These are phyloP conservation scores for Russula lepida DNA, from an alignment of 768 basidiomycete species.

Conservation along the genomic window DNA sequence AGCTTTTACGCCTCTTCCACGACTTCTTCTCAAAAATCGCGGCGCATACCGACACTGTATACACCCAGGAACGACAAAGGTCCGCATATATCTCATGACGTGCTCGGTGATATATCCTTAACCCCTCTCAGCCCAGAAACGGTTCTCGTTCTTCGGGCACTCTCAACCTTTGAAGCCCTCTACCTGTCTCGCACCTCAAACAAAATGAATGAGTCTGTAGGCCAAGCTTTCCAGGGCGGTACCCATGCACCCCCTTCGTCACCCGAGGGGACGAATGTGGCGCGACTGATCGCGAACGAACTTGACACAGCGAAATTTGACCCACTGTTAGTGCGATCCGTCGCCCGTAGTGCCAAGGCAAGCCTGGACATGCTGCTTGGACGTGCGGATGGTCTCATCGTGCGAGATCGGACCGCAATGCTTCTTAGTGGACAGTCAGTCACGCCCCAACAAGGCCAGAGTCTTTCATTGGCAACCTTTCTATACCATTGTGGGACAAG, in stretches of 20 bases:
- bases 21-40: conserved; percentile 95
- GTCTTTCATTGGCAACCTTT: conserved; percentile 70
- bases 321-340: conserved; percentile 70
- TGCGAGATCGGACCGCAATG: conserved; percentile 70
- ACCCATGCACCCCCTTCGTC: conserved; percentile 60
- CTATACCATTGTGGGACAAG: conserved; percentile 70
- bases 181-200: conserved; percentile 81
- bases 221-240: conserved; percentile 68
- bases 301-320: conserved; percentile 91
- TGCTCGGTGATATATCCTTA: not conserved
- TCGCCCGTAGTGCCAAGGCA: conserved; percentile 64
- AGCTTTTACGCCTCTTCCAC: conserved; percentile 84
- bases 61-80: conserved; percentile 81
- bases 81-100: conserved; percentile 24
- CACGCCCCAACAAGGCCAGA: conserved; percentile 69
- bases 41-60: conserved; percentile 91
- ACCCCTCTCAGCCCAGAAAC: conserved; percentile 72
- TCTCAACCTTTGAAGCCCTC: conserved; percentile 77
- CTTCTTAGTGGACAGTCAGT: conserved; percentile 68
- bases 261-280: conserved; percentile 68
- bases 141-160: conserved; percentile 72
- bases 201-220: conserved; percentile 76
- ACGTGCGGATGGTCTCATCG: conserved; percentile 59
- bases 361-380: conserved; percentile 62
- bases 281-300: conserved; percentile 78